Evolutionary conservation across 2,329 filamentous ascomycete genomes (phyloP).

Genomic region (Neonectria coccinea): DNA sequence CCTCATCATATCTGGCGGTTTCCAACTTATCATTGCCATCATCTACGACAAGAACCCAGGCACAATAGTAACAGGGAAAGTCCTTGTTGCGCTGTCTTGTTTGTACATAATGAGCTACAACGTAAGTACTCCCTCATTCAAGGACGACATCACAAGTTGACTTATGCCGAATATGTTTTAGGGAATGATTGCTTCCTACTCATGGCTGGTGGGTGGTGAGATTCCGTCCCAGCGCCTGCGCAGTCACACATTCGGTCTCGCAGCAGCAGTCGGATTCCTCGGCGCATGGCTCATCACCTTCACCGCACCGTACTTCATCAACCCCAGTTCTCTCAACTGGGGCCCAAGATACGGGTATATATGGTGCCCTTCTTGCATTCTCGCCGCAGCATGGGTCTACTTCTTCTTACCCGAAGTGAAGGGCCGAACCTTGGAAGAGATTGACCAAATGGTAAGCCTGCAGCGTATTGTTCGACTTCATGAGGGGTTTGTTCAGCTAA

Average conservation of each 20-base stretch:
- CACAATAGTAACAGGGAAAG: slow-evolving; percentile 28
- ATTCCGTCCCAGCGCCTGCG: slow-evolving; percentile 41
- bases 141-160: too few species aligned
- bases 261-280: slow-evolving; percentile 34
- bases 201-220: slow-evolving; percentile 40
- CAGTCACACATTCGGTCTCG: slow-evolving; percentile 40
- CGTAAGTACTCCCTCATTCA: slow-evolving; percentile 29
- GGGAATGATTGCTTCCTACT: slow-evolving; percentile 43
- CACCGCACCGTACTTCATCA: slow-evolving; percentile 42
- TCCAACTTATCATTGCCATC: slow-evolving; percentile 39
- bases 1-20: slow-evolving; percentile 30
- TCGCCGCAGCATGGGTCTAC: slow-evolving; percentile 36
- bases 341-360: slow-evolving; percentile 41
- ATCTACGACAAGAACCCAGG: slow-evolving; percentile 36
- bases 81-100: slow-evolving; percentile 39
- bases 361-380: slow-evolving; percentile 41
- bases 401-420: slow-evolving; percentile 39
- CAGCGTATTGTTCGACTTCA: accelerated
- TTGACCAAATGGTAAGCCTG: slow-evolving; percentile 36
- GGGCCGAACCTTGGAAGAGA: slow-evolving; percentile 39
- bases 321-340: slow-evolving; percentile 40
- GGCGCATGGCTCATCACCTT: slow-evolving; percentile 42
- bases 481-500: background rate
- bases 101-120: slow-evolving; percentile 41
- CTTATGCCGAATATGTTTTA: background rate